These are phyloP conservation scores for Termitomyces sp. DNA, from an alignment of 768 basidiomycete genomes.

Conservation along the genomic window DNA sequence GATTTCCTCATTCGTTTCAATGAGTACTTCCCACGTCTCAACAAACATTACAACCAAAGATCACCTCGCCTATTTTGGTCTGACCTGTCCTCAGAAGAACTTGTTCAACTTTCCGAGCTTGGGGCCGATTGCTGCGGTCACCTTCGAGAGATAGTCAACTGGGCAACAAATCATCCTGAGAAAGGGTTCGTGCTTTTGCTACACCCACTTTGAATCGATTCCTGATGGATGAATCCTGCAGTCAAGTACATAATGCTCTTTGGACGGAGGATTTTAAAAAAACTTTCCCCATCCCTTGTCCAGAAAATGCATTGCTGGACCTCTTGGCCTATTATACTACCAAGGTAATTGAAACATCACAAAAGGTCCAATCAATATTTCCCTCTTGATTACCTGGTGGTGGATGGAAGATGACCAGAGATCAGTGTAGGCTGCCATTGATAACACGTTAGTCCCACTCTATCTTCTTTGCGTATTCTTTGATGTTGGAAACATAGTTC, in stretches of 20 bases:
- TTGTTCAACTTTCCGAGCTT: conserved; percentile 8
- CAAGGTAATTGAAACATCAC: conserved; percentile 14
- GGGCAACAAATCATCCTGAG: conserved; percentile 14
- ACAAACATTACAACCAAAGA: conserved; percentile 11
- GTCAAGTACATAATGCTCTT: conserved; percentile 16
- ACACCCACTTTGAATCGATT: background rate
- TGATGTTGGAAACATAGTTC: conserved; percentile 69
- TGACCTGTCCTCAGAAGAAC: conserved; percentile 20
- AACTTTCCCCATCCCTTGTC: conserved; percentile 12
- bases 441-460: conserved; percentile 60
- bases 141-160: conserved; percentile 15
- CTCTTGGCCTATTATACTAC: conserved; percentile 21
- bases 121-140: conserved; percentile 13
- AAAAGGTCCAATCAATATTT: conserved; percentile 14
- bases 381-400: background rate
- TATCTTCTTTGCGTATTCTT: conserved; percentile 67
- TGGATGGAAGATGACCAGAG: background rate
- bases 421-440: background rate
- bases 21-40: conserved; percentile 32
- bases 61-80: conserved; percentile 22
- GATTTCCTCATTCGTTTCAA: conserved; percentile 33
- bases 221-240: conserved; percentile 1
- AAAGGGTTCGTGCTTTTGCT: conserved; percentile 9
- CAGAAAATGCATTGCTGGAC: conserved; percentile 9
- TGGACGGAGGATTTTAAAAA: conserved; percentile 15